Conservation (phyloP, 176 grass and related monocot species). For the Lolium multiflorum region DNA sequence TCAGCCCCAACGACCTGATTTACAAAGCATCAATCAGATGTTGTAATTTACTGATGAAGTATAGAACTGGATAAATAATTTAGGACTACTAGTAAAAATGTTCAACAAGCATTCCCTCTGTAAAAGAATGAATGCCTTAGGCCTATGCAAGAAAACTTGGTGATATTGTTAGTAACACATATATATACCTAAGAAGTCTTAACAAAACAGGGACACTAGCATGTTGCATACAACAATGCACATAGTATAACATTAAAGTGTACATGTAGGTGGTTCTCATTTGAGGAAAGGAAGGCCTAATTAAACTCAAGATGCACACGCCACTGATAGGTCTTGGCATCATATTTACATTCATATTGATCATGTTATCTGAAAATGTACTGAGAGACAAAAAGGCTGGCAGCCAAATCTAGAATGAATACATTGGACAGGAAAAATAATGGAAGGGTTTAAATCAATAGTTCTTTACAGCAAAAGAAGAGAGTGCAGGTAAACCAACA, state of each 20-base stretch:
- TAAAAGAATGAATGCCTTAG: neutral
- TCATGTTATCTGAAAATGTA: constrained; percentile 13
- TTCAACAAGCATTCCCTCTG: neutral
- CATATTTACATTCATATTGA: neutral
- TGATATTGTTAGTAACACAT: neutral
- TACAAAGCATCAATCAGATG: constrained; percentile 40
- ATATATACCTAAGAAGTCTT: neutral
- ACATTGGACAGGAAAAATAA: neutral
- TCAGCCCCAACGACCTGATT: constrained; percentile 87
- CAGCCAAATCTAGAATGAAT: constrained; percentile 4
- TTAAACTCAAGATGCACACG: constrained; percentile 21
- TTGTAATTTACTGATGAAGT: constrained; percentile 8
- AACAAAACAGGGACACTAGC: neutral
- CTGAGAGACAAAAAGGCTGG: neutral
- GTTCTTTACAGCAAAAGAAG: constrained; percentile 21
- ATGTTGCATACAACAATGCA: neutral
- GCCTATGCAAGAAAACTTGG: neutral
- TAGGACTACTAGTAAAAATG: constrained; percentile 29
- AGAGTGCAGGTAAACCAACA: constrained; percentile 26
- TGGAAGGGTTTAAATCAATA: neutral
- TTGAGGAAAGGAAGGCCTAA: neutral
- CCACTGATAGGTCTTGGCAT: neutral
- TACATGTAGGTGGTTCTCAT: neutral
- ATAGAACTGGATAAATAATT: constrained; percentile 33
- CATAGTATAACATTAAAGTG: constrained; percentile 3